Base-by-base conservation (phyloP, 2,329 filamentous ascomycete species). In the Ophiognomonia clavigignenti-juglandacearum region DNA sequence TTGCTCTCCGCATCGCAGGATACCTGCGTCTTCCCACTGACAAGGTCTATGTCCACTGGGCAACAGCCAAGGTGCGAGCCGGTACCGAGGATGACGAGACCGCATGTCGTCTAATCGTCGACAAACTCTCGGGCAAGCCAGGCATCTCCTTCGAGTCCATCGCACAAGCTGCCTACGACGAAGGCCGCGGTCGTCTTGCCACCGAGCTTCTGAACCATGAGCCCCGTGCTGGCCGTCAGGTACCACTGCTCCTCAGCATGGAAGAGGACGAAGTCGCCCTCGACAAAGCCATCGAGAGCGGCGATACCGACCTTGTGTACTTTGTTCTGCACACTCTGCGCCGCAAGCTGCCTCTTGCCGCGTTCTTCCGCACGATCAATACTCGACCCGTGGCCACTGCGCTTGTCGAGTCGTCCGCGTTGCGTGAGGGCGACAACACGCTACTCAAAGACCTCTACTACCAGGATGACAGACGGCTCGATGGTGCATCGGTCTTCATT, bases 81-180 rank as follows among this genome's bases (percentile, higher is more conserved):
- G 91, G 91, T 0, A 78, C 82, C 0, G 90, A 90, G 53, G 85
- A 95, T 52, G 93, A 97, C 60, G 90, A 95, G 38, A 82, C 83
- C 1, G 88, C 96, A 35, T 96, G 91, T 64, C 80, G 82, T 26
- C 74, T 91, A 43, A 88, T 98, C 13, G 91, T 97, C 9, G 83
- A 89, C 56, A 88, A 89, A 58, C 76, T 98, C 1, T 81, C 86
- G 1, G 90, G 88, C 29, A 96, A 95, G 61, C 83, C 86, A 0
- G 93, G 92, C 1, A 93, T 98, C 47, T 97, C 92, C 0, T 98
- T 97, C 57, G 92, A 97, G 60, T 82, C 90, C 48, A 96, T 98
- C 57, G 93, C 93, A 1, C 82, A 86, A 47, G 86, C 93, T 22
- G 93, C 93, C 1, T 96, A 96, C 59, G 90, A 97, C 54, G 93